Conservation (phyloP, 1,139 yeast genomes). For the Suhomyces taliae region DNA sequence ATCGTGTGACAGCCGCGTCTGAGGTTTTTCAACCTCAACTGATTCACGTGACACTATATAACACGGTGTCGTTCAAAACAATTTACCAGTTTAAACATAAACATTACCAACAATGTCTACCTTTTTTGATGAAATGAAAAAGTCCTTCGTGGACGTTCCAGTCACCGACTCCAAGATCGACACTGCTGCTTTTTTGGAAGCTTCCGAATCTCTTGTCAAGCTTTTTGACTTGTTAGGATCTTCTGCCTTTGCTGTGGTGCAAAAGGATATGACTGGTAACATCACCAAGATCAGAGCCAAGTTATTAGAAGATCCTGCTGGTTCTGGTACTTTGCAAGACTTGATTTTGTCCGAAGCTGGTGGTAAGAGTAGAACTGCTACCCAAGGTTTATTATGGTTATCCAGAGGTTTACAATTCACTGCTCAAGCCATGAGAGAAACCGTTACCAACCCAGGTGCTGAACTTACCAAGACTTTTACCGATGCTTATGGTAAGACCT, state of each 20-base stretch:
- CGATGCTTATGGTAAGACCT: slow-evolving; percentile 76
- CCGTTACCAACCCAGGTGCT: slow-evolving; percentile 55
- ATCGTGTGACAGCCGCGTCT: slow-evolving; percentile 1
- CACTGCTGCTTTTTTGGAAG: slow-evolving; percentile 76
- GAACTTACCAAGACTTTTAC: slow-evolving; percentile 81
- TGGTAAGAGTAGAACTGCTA: slow-evolving; percentile 72
- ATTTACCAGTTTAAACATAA: neutral
- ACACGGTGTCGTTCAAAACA: slow-evolving; percentile 1
- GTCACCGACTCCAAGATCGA: slow-evolving; percentile 62
- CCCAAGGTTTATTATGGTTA: slow-evolving; percentile 90
- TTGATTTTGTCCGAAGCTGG: slow-evolving; percentile 70
- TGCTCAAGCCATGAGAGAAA: slow-evolving; percentile 82
- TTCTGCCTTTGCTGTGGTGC: slow-evolving; percentile 81
- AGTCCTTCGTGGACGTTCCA: slow-evolving; percentile 74
- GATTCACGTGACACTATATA: neutral
- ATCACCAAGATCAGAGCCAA: slow-evolving; percentile 71
- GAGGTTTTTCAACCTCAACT: neutral
- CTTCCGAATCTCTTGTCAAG: slow-evolving; percentile 80
- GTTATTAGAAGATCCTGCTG: slow-evolving; percentile 63
- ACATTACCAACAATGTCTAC: slow-evolving; percentile 48
- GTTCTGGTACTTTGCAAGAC: slow-evolving; percentile 69
- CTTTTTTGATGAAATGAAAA: slow-evolving; percentile 76
- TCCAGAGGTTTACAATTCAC: slow-evolving; percentile 86
- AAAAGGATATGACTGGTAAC: slow-evolving; percentile 86
- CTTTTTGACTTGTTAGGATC: slow-evolving; percentile 84